Conservation (phyloP, 2,329 filamentous ascomycete species). For the Lasiodiplodia sp. region DNA sequence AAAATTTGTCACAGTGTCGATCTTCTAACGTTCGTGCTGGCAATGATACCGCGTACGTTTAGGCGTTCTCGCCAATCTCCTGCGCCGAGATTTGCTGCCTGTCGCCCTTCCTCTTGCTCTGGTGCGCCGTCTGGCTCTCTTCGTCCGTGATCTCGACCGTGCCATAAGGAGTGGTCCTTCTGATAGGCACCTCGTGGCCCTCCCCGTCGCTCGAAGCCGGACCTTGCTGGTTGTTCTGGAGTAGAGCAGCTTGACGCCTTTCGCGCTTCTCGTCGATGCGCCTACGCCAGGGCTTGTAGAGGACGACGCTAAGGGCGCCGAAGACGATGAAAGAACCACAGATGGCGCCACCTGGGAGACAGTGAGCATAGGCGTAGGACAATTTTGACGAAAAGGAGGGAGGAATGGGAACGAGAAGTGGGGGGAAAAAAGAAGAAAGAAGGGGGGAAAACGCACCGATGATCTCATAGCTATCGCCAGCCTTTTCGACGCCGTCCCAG, state of each 20-base stretch:
- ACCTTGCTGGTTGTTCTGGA: conserved; percentile 37
- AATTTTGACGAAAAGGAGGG: too few relatives aligned
- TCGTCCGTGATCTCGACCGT: not conserved
- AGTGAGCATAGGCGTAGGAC: too few relatives aligned
- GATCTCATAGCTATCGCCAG: conserved; percentile 83
- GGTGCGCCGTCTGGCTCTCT: not conserved
- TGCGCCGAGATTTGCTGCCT: conserved; percentile 1
- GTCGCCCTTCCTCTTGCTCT: not conserved
- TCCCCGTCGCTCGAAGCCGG: conserved; percentile 24
- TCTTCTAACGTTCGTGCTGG: not conserved
- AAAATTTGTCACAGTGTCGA: not conserved
- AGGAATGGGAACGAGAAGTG: too few relatives aligned
- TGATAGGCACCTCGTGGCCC: not conserved
- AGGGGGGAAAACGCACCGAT: conserved; percentile 61
- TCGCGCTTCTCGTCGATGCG: conserved; percentile 55
- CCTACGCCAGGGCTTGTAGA: conserved; percentile 82
- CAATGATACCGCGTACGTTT: not conserved
- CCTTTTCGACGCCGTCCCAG: conserved; percentile 84
- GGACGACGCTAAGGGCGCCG: conserved; percentile 73
- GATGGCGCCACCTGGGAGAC: conserved; percentile 69
- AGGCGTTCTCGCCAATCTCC: conserved; percentile 12
- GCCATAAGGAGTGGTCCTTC: conserved; percentile 14
- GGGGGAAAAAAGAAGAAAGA: too few relatives aligned
- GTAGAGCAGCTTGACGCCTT: conserved; percentile 30
- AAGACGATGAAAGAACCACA: conserved; percentile 84